Base-by-base conservation (phyloP, 768 basidiomycete species). In the Leccinum olivaceopallidum region DNA sequence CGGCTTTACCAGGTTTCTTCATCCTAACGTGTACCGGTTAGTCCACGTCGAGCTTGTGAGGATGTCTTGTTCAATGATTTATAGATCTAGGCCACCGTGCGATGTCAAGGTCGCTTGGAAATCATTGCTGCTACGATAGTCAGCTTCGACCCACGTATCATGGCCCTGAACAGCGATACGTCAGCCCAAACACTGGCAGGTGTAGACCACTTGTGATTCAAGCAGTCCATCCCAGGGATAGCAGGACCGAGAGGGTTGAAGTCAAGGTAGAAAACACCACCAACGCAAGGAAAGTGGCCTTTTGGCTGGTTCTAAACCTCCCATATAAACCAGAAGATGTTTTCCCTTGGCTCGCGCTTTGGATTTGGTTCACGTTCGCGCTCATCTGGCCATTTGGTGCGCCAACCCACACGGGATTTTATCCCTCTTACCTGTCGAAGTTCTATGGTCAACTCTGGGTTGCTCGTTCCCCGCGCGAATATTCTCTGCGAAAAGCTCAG, bases 131-230 rank as follows among this genome's bases (percentile, higher is more conserved):
- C 39, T 59, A 39, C 9, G 70, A 61, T 47, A 59, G 16, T 16
- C 70, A 73, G 37, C 63, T 64, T 55, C 68, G 61, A 13, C 61
- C 48, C 18, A 54, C 37, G 4, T 20, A 12, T 8, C 69, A 71
- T 7, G 69, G 62, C 3, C 2, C 12, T 24, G 56, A 53, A 22
- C 59, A 68, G 32, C 61, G 69, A 57, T 71, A 71, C 18, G 60
- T 71, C 57, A 73, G 69, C 24, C 56, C 67, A 9, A 51, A 59
- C 22, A 64, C 60, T 5, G 71, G 69, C 22, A 71, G 26, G 51
- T 71, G 71, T 49, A 73, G 22, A 50, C 57, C 22, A 13, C 69
- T 73, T 22, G 0, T 26, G 12, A 61, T 73, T n/a, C 70, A 73
- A 47, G 70, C 65, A 22, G 61, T 71, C 26, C 59, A 61, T n/a